Base-by-base conservation (phyloP, 768 basidiomycete genomes). In the Brasilioporus rufonigricans region DNA sequence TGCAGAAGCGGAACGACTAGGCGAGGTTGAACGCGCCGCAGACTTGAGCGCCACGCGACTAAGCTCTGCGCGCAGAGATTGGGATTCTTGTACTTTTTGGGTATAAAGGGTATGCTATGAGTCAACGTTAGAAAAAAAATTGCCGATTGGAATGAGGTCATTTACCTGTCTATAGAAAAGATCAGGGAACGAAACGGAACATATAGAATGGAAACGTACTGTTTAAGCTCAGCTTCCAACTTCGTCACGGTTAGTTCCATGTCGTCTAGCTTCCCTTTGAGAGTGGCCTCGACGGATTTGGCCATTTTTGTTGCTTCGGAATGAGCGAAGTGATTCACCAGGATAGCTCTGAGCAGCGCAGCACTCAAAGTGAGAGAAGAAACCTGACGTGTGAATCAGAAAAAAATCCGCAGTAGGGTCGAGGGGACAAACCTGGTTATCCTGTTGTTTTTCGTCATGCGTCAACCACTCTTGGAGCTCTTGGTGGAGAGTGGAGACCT, bases 261-360 rank as follows among this genome's bases (percentile, higher is more conserved):
- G 63, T 85, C 84, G 58, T 89, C 86, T 41, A 91, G 71, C 72
- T 83, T 83, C 62, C 76, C 74, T 73, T 81, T 86, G 65, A 89
- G 75, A 57, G 74, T 76, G 48, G 75, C 72, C 74, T 91, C 89
- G 50, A 79, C 72, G 53, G 69, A 73, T 71, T 85, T 89, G 43
- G 87, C 81, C 61, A 74, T 70, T 74, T 85, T 87, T 68, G 79
- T 84, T 56, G 83, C 82, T 67, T 92, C 90, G 33, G 86, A 86
- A 73, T 91, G 88, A 61, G 89, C 86, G 47, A 83, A 74, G 69
- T 91, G 87, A 65, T 92, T 92, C 75, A 87, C 81, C 54, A 92
- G 80, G 69, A 92, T 92, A 52, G 89, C 89, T 59, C 86, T 84
- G 66, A 92, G 77, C 46, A 92, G 81, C 47, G 86, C 84, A 62